Percentiles rank a stretch among this genome's conserved stretches.
Evolutionary conservation across 768 basidiomycete genomes (phyloP).

Genomic region (Leccinum longicurvipes): DNA sequence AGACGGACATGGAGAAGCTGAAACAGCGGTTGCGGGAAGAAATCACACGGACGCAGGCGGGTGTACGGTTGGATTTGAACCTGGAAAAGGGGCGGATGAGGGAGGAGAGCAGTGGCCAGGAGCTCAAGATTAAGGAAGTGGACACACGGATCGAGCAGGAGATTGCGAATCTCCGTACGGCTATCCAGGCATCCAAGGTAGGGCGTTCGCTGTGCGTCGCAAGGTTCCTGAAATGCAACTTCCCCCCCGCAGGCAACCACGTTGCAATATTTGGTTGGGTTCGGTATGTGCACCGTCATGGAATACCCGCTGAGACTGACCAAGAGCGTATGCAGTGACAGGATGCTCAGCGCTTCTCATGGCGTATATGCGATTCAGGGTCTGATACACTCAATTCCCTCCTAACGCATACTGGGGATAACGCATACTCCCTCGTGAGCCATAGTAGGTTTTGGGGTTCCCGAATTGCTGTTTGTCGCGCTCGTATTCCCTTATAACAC

Average conservation of each 20-base stretch:
- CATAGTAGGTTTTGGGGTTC: too few relatives aligned
- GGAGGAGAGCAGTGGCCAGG: slow-evolving; percentile 88
- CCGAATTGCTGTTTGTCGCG: too few relatives aligned
- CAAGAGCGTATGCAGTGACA: slow-evolving; percentile 50
- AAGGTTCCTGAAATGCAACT: slow-evolving; percentile 1
- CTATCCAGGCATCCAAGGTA: slow-evolving; percentile 84
- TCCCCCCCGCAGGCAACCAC: slow-evolving; percentile 87
- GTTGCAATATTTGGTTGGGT: slow-evolving; percentile 82
- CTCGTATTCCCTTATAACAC: too few relatives aligned
- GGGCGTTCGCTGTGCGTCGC: slow-evolving; percentile 1
- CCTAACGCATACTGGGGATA: too few relatives aligned
- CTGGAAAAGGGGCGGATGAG: slow-evolving; percentile 94
- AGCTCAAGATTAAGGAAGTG: slow-evolving; percentile 95
- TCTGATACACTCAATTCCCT: slow-evolving; percentile 22
- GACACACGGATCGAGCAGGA: slow-evolving; percentile 97
- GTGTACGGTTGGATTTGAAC: slow-evolving; percentile 92
- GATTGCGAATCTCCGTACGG: slow-evolving; percentile 80
- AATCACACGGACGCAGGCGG: slow-evolving; percentile 87
- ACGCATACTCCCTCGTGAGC: too few relatives aligned
- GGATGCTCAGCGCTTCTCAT: slow-evolving; percentile 83
- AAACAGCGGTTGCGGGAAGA: slow-evolving; percentile 92
- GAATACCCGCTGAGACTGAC: slow-evolving; percentile 6
- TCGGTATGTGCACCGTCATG: slow-evolving; percentile 50
- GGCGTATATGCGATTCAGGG: slow-evolving; percentile 78
- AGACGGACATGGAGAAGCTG: slow-evolving; percentile 88